Base-by-base conservation (phyloP, 2,329 filamentous ascomycete genomes). In the Diplodia intermedia region DNA sequence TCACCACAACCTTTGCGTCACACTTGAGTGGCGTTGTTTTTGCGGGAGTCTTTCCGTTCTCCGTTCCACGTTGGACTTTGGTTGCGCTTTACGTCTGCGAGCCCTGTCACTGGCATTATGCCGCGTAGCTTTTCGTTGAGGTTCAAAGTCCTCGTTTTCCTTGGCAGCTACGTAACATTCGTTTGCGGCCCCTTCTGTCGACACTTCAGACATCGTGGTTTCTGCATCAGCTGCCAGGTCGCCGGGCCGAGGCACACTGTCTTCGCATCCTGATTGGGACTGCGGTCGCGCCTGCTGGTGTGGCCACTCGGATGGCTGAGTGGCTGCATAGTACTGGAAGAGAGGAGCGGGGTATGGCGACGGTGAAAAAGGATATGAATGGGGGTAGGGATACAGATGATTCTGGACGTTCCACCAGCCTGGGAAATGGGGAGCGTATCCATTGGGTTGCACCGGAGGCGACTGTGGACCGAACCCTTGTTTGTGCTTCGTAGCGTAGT, bases 321-420 rank as follows among this genome's bases (percentile, higher is more conserved):
- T 15, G 33, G 56, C 18, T n/a, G 23, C 56, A 49, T 63, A 52
- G 47, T 63, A 63, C 31, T 47, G 43, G 47, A 50, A 63, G 43
- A 23, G 15, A 23, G 26, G 47, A 31, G 20, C 60, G 12, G 47
- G 18, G 11, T 31, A n/a, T 26, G 43, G 31, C 18, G 47, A 31
- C 20, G 38, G n/a, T 2, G 60, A 33, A 18, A 36, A 18, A 15
- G 43, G 18, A 29, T 20, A 52, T 26, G n/a, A 8, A 31, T 15
- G 52, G 1, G 47, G 47, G 18, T 38, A 62, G 26, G 31, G 14
- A 31, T 38, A 36, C 14, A 23, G 2, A 9, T 12, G 11, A n/a
- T 60, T 20, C n/a, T 33, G 33, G 33, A 29, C 18, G 18, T 40
- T 6, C 60, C 60, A 63, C 60, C 56, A 60, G 12, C 12, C 11